These are phyloP conservation scores for Cladosporium phlei DNA, from an alignment of 2,329 filamentous ascomycete species.

Conservation along the genomic window DNA sequence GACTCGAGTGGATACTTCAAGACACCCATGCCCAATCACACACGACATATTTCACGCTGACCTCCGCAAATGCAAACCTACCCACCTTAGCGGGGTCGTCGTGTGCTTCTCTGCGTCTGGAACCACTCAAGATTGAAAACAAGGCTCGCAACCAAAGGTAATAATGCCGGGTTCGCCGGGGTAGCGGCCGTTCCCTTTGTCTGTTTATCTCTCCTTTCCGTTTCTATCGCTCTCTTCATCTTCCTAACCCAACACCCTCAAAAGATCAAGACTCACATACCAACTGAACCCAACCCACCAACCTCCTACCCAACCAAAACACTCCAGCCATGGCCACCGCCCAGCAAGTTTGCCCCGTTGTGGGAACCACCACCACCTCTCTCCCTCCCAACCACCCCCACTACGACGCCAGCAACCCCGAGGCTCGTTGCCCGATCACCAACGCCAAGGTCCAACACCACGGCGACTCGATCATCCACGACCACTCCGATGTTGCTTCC, in stretches of 20 bases:
- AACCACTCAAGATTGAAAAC: neutral
- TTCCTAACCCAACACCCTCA: neutral
- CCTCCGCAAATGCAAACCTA: no score
- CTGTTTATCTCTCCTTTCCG: neutral
- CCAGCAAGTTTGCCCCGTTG: conserved; percentile 16
- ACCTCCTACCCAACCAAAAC: neutral
- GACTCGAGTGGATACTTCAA: no score
- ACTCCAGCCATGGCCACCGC: conserved; percentile 11
- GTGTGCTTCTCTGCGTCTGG: no score
- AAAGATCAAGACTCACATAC: neutral
- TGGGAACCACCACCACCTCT: conserved; percentile 15
- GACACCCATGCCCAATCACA: no score
- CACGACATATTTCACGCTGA: no score
- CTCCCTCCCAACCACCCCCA: conserved; percentile 15
- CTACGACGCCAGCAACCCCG: conserved; percentile 36
- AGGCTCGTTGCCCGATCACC: conserved; percentile 42
- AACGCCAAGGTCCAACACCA: conserved; percentile 44
- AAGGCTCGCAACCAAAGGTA: no score
- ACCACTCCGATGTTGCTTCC: conserved; percentile 31
- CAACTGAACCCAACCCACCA: neutral
- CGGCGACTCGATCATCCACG: conserved; percentile 34
- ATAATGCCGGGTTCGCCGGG: no score
- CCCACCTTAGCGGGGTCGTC: no score
- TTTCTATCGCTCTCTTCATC: neutral
- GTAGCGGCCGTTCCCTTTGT: neutral